Evolutionary conservation across 495 filamentous ascomycete genomes (phyloP), one percentile per base, ranked within the genome.

Genomic region (Lepraria neglecta): DNA sequence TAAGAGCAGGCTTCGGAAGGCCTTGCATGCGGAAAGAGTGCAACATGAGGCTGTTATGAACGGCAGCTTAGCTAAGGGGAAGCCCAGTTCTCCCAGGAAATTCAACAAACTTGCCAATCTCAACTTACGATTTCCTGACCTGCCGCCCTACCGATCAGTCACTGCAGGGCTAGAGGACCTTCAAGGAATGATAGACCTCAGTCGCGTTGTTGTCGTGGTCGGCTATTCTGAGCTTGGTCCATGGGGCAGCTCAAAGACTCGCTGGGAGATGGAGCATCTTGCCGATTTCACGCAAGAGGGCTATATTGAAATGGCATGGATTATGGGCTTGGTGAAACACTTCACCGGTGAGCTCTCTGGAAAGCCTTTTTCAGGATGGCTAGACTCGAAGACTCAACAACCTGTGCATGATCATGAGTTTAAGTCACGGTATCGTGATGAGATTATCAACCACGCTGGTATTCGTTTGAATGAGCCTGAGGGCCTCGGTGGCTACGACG

Each of bases 241-340:
- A 5, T 69, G 58, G 51, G 67, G 68, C 5, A 68, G 45, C 46
- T 54, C 68, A 12, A 57, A 64, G 1, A 70, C 68, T 7, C 30
- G 68, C 27, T 70, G 68, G 68, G 62, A 70, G 27, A 68, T 70
- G 60, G 68, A 70, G 35, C 6, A 10, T n/a, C 5, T 24, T 47
- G 64, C 51, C 1, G 38, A 62, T 10, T 56, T 70, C 15, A 46
- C 66, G 7, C 31, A 53, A 6, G 47, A 61, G 17, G 66, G 66
- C 28, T 68, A 28, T 38, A 46, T 68, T 31, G 68, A 70, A 44
- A 59, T 70, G 38, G 64, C 68, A 0, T 68, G 64, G 67, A 64
- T 70, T 2, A 70, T 66, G 60, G 66, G 66, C 6, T 45, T 64
- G 59, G 71, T 56, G 66, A 71, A 54, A 67, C 67, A 45, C 58